A percentile compares a stretch with the other conserved stretches of the same genome.
Evolutionary conservation across 1,139 yeast genomes (phyloP).

Genomic region (Diutina sp.): DNA sequence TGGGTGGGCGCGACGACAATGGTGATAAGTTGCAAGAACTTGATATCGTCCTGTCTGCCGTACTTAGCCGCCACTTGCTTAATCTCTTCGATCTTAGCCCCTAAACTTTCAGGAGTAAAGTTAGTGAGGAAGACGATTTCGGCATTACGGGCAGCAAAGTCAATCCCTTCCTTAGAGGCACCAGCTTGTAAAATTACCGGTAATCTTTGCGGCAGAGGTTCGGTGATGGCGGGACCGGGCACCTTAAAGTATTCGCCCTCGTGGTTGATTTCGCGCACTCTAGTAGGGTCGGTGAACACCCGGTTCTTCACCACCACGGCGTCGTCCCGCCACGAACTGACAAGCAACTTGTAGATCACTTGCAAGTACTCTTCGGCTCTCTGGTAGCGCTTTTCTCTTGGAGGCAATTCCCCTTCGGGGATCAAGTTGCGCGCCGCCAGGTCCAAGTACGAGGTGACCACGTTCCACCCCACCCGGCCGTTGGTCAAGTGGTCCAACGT

Average conservation of each 20-base stretch:
- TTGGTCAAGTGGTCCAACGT: slow-evolving; percentile 29
- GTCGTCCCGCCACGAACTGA: slow-evolving; percentile 35
- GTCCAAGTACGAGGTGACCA: slow-evolving; percentile 27
- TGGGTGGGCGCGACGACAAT: slow-evolving; percentile 22
- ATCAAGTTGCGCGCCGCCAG: slow-evolving; percentile 27
- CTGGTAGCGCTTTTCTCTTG: slow-evolving; percentile 25
- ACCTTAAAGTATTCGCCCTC: slow-evolving; percentile 26
- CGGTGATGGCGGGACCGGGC: slow-evolving; percentile 32
- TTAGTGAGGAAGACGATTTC: slow-evolving; percentile 27
- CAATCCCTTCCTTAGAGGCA: slow-evolving; percentile 28
- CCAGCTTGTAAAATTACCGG: slow-evolving; percentile 38
- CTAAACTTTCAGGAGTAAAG: slow-evolving; percentile 16
- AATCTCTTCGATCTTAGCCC: slow-evolving; percentile 15
- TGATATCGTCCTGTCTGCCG: slow-evolving; percentile 22
- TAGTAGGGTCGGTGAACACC: slow-evolving; percentile 24
- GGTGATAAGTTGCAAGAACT: slow-evolving; percentile 20
- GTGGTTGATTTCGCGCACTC: slow-evolving; percentile 26
- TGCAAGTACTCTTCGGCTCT: slow-evolving; percentile 30
- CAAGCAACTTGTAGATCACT: slow-evolving; percentile 24
- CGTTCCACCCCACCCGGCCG: slow-evolving; percentile 35
- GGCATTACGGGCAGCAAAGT: slow-evolving; percentile 33
- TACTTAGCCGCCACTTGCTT: slow-evolving; percentile 17
- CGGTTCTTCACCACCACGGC: slow-evolving; percentile 23
- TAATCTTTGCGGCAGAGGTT: slow-evolving; percentile 31
- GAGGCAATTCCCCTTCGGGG: slow-evolving; percentile 21